Evolutionary conservation across 768 basidiomycete genomes (phyloP).

Genomic region (Hericium rajendrae): DNA sequence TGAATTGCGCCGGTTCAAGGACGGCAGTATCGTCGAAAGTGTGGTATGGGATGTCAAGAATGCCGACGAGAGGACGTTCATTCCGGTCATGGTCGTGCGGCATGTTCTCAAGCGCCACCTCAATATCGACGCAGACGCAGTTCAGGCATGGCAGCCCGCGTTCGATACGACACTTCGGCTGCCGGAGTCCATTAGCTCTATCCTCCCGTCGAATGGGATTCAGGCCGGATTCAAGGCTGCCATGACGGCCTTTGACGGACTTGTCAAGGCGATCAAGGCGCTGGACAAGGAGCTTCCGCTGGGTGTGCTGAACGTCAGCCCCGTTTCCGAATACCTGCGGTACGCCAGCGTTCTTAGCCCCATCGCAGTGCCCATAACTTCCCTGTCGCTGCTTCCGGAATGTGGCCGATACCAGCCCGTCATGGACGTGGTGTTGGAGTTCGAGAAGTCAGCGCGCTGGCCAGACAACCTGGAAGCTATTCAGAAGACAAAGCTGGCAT

Average conservation of each 20-base stretch:
- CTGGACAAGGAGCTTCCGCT: slow-evolving; percentile 70
- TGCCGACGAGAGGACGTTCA: slow-evolving; percentile 67
- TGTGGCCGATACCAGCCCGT: slow-evolving; percentile 59
- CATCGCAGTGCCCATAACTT: slow-evolving; percentile 50
- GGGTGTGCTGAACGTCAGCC: slow-evolving; percentile 63
- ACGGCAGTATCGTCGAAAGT: slow-evolving; percentile 84
- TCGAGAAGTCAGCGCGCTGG: slow-evolving; percentile 90
- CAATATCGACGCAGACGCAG: slow-evolving; percentile 40
- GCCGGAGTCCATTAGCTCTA: slow-evolving; percentile 41
- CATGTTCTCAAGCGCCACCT: slow-evolving; percentile 76
- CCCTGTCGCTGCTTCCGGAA: slow-evolving; percentile 40
- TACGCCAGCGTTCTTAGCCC: slow-evolving; percentile 83
- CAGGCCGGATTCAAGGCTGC: slow-evolving; percentile 62
- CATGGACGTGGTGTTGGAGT: slow-evolving; percentile 74
- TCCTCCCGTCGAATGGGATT: slow-evolving; percentile 26
- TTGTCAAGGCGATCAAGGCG: slow-evolving; percentile 68
- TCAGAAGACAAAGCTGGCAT: slow-evolving; percentile 89
- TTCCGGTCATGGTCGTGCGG: slow-evolving; percentile 64
- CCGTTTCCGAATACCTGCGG: slow-evolving; percentile 64
- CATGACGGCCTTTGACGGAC: slow-evolving; percentile 65
- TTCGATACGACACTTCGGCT: slow-evolving; percentile 53
- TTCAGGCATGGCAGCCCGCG: slow-evolving; percentile 46
- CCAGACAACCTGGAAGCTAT: slow-evolving; percentile 90
- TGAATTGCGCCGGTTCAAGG: slow-evolving; percentile 91
- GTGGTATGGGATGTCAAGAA: slow-evolving; percentile 93